Evolutionary conservation across 1,284 basidiomycete genomes (phyloP).

Genomic region (Sporisorium scitamineum): DNA sequence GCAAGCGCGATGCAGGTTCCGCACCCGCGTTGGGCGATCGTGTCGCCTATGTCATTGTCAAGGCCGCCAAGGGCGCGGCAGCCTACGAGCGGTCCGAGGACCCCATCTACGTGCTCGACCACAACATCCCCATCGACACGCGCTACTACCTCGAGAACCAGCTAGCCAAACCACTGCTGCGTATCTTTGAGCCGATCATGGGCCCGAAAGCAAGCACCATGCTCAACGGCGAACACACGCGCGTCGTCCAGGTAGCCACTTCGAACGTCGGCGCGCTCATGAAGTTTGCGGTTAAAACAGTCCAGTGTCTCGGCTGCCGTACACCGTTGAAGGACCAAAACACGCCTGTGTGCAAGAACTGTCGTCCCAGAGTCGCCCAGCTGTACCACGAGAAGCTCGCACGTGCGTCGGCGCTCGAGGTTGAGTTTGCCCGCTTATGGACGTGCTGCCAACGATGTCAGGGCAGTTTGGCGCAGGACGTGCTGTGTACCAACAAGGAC

Average conservation of each 20-base stretch:
- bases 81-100: conserved; percentile 69
- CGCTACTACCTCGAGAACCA: conserved; percentile 69
- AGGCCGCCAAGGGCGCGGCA: conserved; percentile 66
- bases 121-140: conserved; percentile 69
- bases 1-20: conserved; percentile 67
- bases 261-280: conserved; percentile 67
- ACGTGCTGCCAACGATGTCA: conserved; percentile 69
- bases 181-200: conserved; percentile 69
- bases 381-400: conserved; percentile 66
- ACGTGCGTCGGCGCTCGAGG: conserved; percentile 58
- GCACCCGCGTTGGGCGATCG: conserved; percentile 68
- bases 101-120: conserved; percentile 68
- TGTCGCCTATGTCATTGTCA: conserved; percentile 69
- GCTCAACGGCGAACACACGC: conserved; percentile 67
- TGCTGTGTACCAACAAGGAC: conserved; percentile 94
- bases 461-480: conserved; percentile 77
- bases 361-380: conserved; percentile 59
- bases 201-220: conserved; percentile 59
- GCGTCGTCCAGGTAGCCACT: conserved; percentile 65
- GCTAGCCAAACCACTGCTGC: conserved; percentile 67
- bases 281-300: conserved; percentile 69
- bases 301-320: conserved; percentile 66
- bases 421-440: conserved; percentile 67
- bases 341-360: conserved; percentile 66
- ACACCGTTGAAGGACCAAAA: conserved; percentile 65